Conservation (phyloP, 2,329 filamentous ascomycete genomes). For the Fusarium agapanthi region DNA sequence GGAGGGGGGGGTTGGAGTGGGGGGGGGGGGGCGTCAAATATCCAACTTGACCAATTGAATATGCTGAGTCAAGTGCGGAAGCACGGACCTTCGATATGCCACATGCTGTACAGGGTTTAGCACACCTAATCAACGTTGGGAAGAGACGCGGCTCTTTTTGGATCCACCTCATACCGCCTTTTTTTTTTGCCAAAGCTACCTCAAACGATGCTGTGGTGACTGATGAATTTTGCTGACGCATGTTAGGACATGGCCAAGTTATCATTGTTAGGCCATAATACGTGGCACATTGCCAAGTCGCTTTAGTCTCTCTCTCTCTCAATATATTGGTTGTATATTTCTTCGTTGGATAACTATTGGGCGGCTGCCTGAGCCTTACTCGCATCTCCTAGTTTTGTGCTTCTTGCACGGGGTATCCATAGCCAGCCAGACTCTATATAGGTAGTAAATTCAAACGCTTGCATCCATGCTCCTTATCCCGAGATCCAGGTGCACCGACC, state of each 20-base stretch:
- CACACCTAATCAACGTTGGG: neutral
- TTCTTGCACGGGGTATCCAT: conserved; percentile 39
- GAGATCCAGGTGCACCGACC: conserved; percentile 22
- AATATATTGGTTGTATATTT: neutral
- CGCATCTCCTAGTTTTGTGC: conserved; percentile 18
- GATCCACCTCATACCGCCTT: conserved; percentile 4
- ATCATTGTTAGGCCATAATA: neutral
- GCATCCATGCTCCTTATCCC: conserved; percentile 2
- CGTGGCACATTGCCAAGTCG: neutral
- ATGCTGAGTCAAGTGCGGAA: neutral
- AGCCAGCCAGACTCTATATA: conserved; percentile 26
- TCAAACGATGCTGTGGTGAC: neutral
- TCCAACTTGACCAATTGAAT: neutral
- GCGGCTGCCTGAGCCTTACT: conserved; percentile 15
- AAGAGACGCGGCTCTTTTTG: conserved; percentile 40
- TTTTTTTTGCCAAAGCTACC: neutral
- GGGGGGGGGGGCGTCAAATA: neutral
- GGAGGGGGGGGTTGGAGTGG: no score
- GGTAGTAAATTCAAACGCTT: conserved; percentile 23
- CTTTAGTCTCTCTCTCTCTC: neutral
- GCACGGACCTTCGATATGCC: conserved; percentile 38
- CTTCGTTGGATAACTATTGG: neutral
- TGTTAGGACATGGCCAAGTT: neutral
- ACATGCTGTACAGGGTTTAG: conserved; percentile 46
- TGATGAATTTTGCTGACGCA: neutral